Evolutionary conservation across 345 rosid genomes (phyloP), one percentile per base, ranked within the genome.

Genomic region (Melaleuca quinquenervia): DNA sequence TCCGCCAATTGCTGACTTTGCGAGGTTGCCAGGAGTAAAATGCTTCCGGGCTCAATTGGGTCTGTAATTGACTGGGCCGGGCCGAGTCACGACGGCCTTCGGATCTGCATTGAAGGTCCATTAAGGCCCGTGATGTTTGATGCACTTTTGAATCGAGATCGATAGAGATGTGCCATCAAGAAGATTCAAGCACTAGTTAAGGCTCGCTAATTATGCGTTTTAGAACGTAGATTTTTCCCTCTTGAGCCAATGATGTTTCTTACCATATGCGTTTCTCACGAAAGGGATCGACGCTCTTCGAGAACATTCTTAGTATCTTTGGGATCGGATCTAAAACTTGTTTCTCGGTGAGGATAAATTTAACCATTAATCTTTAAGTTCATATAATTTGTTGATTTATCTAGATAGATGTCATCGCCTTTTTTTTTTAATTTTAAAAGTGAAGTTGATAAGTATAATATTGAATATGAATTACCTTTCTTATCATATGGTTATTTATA

Each of bases 231-330:
- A 8, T 62, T 29, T 7, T 32, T 32, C 5, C 18, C 48, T 3
- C 8, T 21, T 36, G 6, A 32, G 45, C 7, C 21, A 70, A 70
- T 10, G 32, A 18, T 22, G 45, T 70, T 18, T 41, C 78, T 32
- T 41, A 5, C 45, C 9, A 16, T 8, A 70, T 36, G 48, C n/a
- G 1, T 9, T 32, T 14, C 6, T 8, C 21, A 0, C 5, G 2
- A 32, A 36, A 70, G 48, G 8, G 18, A 70, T 36, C 13, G 10
- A 18, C 24, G 10, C 45, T 29, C 3, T 64, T 16, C 22, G 22
- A 32, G 36, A 70, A 32, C 48, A 18, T 21, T 32, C 5, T 18
- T 32, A 10, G 0, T 32, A 18, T 24, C 7, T 5, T 32, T 3
- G 6, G 1, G 24, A 70, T 70, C 1, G 1, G 7, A 70, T 70